A percentile compares a stretch with the other conserved stretches of the same genome.
Conservation (phyloP, 2,329 filamentous ascomycete species). For the Penicillium frequentans region DNA sequence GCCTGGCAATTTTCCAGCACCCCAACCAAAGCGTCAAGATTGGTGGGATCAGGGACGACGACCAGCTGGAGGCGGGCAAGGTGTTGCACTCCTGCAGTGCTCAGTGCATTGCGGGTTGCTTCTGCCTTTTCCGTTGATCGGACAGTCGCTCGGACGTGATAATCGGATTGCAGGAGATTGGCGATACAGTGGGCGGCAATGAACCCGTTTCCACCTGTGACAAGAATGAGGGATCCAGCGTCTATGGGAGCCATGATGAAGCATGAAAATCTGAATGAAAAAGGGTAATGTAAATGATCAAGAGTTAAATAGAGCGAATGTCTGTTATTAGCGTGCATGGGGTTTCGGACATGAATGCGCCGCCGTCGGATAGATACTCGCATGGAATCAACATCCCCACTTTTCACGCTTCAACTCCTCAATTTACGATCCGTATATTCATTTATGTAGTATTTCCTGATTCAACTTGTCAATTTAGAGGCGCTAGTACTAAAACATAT, state of each 20-base stretch:
- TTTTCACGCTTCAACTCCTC: no score
- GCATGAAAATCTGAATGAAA: no score
- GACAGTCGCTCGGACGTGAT: conserved; percentile 23
- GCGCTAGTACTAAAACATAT: background rate
- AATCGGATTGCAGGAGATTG: conserved; percentile 11
- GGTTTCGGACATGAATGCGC: conserved; percentile 7
- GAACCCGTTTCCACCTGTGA: conserved; percentile 27
- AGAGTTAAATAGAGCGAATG: no score
- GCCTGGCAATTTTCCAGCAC: conserved; percentile 15
- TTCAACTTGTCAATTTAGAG: background rate
- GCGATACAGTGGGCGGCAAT: conserved; percentile 26
- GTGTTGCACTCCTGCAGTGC: conserved; percentile 2
- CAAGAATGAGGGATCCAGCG: conserved; percentile 11
- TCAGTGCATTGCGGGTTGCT: conserved; percentile 9
- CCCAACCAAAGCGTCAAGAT: conserved; percentile 1
- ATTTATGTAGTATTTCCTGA: background rate
- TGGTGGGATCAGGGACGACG: conserved; percentile 18
- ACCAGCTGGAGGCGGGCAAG: conserved; percentile 11
- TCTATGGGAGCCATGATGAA: conserved; percentile 13
- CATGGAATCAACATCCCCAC: background rate
- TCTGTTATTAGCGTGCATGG: background rate
- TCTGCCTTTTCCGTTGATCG: conserved; percentile 17
- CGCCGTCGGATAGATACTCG: conserved; percentile 19
- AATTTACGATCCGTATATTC: no score
- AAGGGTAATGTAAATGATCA: no score